A percentile compares a stretch with the other conserved stretches of the same genome.
Conservation (phyloP, 2,329 filamentous ascomycete genomes). For the Aspergillus tanneri region DNA sequence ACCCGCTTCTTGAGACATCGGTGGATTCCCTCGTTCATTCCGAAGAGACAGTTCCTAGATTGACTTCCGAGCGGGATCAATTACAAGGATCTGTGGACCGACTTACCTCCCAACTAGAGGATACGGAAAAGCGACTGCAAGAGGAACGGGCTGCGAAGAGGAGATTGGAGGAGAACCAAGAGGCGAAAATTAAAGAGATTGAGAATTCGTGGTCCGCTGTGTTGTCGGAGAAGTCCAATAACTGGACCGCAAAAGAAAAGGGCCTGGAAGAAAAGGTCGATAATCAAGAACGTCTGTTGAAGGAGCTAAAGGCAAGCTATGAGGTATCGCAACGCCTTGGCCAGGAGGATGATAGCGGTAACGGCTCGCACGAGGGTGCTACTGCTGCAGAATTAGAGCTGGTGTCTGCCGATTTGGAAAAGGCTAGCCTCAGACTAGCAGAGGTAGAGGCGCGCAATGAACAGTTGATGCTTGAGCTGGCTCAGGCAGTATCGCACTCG, state of each 20-base stretch:
- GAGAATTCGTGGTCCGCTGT: conserved; percentile 88
- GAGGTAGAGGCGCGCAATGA: conserved; percentile 94
- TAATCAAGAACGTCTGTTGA: conserved; percentile 86
- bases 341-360: conserved; percentile 64
- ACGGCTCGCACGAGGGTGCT: conserved; percentile 64
- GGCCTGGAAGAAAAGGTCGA: conserved; percentile 89
- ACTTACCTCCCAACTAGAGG: conserved; percentile 78
- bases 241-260: conserved; percentile 94
- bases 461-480: conserved; percentile 84
- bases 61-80: conserved; percentile 83
- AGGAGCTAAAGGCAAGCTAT: conserved; percentile 94
- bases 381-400: conserved; percentile 91
- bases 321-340: conserved; percentile 91
- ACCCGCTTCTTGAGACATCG: conserved; percentile 91
- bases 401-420: conserved; percentile 85
- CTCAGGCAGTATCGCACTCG: conserved; percentile 76
- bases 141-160: conserved; percentile 71
- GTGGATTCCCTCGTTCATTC: conserved; percentile 90
- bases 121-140: conserved; percentile 76
- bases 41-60: conserved; percentile 86
- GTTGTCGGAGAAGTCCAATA: conserved; percentile 88
- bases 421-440: conserved; percentile 79
- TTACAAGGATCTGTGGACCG: conserved; percentile 75
- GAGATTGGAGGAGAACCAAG: conserved; percentile 73
- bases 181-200: conserved; percentile 80